Evolutionary conservation across 1,284 basidiomycete genomes (phyloP), one percentile per base, ranked within the genome.

Genomic region (Ceratobasidium sp.): DNA sequence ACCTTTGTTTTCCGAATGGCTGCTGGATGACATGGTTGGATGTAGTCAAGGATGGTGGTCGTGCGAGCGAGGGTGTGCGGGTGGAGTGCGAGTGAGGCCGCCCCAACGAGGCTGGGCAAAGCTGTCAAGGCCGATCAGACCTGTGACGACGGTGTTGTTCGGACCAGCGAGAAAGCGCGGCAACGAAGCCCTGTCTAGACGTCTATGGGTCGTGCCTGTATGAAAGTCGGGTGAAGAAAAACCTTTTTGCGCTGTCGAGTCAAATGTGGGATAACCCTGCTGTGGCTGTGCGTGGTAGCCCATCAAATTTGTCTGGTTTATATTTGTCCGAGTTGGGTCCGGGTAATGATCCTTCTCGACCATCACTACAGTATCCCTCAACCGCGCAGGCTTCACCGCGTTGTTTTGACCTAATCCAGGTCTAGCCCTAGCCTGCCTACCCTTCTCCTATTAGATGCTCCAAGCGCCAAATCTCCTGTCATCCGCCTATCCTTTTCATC

Each of bases 211-310:
- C 23, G 12, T 55, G n/a, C 23, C n/a, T 58, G 56, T 10, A 9
- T 10, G 56, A n/a, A n/a, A n/a, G n/a, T n/a, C n/a, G 12, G 56
- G n/a, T 2, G 39, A n/a, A 28, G 33, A 61, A 28, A 61, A 60
- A 23, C 60, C 51, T 53, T 53, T 61, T 42, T 39, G 6, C 39
- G 9, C 18, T 7, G 60, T 6, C 18, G 60, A 61, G 60, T 61
- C 60, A 42, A 61, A 61, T n/a, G 23, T n/a, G 51, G 51, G 51
- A 20, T 53, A 53, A n/a, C 51, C 40, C 33, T 40, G 3, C 6
- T n/a, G 60, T 61, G 60, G 60, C 60, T 42, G 60, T 61, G 60
- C 28, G 60, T 12, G 5, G 60, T 42, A 23, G 23, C 23, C 53
- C 53, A 53, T 53, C 51, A 53, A 53, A 53, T 53, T 15, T 53